Conservation (phyloP, 192 early-diverging fungal species). For the Radiomyces spectabilis region DNA sequence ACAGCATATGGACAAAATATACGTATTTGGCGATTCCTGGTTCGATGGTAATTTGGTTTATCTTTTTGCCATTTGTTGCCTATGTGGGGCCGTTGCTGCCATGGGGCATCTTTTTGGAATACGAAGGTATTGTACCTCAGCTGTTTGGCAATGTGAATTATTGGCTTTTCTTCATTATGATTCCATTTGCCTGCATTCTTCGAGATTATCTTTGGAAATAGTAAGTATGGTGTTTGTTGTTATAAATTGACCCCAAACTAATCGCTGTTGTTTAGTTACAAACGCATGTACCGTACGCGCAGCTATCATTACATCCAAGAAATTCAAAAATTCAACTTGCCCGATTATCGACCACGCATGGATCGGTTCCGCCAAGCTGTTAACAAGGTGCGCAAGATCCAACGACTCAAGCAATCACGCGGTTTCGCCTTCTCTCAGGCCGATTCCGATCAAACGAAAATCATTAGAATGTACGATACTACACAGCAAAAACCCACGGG, state of each 20-base stretch:
- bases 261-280: constrained; percentile 35
- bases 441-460: constrained; percentile 77
- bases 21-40: constrained; percentile 86
- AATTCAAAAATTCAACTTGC: constrained; percentile 98
- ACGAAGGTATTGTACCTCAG: constrained; percentile 58
- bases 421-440: constrained; percentile 98
- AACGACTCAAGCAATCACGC: constrained; percentile 80
- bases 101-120: constrained; percentile 56
- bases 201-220: constrained; percentile 95
- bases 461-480: constrained; percentile 46
- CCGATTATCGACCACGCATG: constrained; percentile 93
- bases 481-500: constrained; percentile 42
- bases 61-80: constrained; percentile 77
- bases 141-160: constrained; percentile 64
- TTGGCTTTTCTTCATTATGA: constrained; percentile 79
- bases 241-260: neutral
- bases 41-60: constrained; percentile 83
- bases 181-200: constrained; percentile 73
- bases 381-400: constrained; percentile 88
- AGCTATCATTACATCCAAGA: constrained; percentile 97
- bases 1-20: constrained; percentile 88
- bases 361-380: constrained; percentile 96
- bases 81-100: constrained; percentile 66
- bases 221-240: constrained; percentile 47
- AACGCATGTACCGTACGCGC: constrained; percentile 69